Evolutionary conservation across 495 filamentous ascomycete genomes (phyloP), one percentile per base, ranked within the genome.

Genomic region (Hyaloscypha variabilis): DNA sequence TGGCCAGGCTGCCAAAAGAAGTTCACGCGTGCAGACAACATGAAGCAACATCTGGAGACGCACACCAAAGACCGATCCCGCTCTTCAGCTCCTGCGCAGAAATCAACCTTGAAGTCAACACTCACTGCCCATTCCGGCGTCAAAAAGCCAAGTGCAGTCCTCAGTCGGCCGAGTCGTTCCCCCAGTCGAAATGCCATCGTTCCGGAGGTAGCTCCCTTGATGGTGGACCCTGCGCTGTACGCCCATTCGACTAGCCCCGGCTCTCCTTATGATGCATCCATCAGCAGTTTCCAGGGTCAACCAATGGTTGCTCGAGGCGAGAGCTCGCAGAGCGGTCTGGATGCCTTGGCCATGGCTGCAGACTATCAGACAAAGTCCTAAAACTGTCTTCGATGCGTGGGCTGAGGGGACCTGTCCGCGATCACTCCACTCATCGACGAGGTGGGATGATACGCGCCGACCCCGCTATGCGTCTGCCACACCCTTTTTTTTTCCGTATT

Each of bases 21-120:
- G 55, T 98, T 98, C 73, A 97, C 95, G 6, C 88, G 94, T 52
- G 93, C 95, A 72, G 94, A 98, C 78, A 98, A 98, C 78, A 97
- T 97, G 91, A 97, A 97, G 81, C 94, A 98, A 71, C 94, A 98
- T 72, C 88, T 92, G 59, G 87, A 94, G 56, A 98, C 95, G 1
- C 94, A 98, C 75, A 88, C 81, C 75, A 87, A 84, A 71, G 78
- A 82, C 58, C 79, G 80, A 69, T 74, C 77, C 1, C 75, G 80
- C 11, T 60, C n/a, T n/a, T n/a, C 58, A 28, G 57, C 30, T 54
- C 52, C 36, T 13, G 28, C 24, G 21, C 54, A 54, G n/a, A 68
- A 58, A 39, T 24, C 69, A 11, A 14, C 67, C 14, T 30, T 58
- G 28, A 65, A 64, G 46, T 58, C 58, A 14, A n/a, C 64, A 2